Base-by-base conservation (phyloP, 345 rosid genomes). In the Gossypium rotundifolium region DNA sequence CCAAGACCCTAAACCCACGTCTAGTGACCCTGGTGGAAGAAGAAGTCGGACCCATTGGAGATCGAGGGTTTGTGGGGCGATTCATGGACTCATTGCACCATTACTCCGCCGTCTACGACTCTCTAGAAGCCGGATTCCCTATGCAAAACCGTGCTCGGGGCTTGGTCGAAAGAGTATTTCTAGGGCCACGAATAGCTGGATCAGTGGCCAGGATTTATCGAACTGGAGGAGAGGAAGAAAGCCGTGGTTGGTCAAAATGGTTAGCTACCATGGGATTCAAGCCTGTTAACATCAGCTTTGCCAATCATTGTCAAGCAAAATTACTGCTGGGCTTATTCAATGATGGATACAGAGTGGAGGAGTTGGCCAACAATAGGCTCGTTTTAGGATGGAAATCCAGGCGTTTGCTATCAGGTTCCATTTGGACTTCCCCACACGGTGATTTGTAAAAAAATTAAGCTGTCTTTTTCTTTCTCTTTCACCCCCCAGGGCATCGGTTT, bases 1-100 rank as follows among this genome's bases (percentile, higher is more conserved):
- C 92, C 66, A 86, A 83, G 80, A 76, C 79, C 0, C 67, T 92
- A 59, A 88, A 78, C 75, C 93, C 97, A 9, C 84, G 84, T 40
- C 48, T 92, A n/a, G 72, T 89, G 8, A 85, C 92, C 0, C 68
- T 90, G 1, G 94, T 87, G 29, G 97, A 94, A 66, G 97, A 94
- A 65, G 98, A 90, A 73, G 69, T 76, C 1, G 93, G 91, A 58
- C 80, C 84, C 4, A 27, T 75, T 7, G 89, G 81, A 10, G 86
- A 86, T 16, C 87, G 86, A 2, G 90, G 91, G 23, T 94, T 90
- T 22, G 71, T 88, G 29, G 78, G 86, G 13, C 83, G 86, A 74
- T 94, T 94, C 69, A 87, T 90, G 91, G 98, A 94, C 82, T 79
- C 89, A 5, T 76, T 92, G 70, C 95, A 92, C 75, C 97, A 94